phyloP scores from a whole-genome alignment of 257 asterid genomes.

The Lantana camara region DNA sequence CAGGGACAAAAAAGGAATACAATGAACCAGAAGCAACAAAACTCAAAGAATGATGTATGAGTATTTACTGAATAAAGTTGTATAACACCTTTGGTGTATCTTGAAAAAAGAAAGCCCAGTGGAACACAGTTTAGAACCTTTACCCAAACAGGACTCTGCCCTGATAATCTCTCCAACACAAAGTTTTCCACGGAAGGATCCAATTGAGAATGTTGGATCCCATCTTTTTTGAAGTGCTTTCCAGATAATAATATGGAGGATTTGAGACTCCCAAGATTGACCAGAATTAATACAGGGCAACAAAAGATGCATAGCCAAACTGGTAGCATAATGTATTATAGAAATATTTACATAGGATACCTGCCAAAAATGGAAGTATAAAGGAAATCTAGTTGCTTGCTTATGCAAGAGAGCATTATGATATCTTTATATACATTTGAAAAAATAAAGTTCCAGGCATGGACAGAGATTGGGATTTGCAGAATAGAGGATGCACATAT shows the following conservation, averaged over 20 bases:
- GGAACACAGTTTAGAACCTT: conserved; percentile 31
- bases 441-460: conserved; percentile 24
- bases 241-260: conserved; percentile 80
- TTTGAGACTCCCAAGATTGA: conserved; percentile 82
- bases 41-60: conserved; percentile 18
- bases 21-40: conserved; percentile 21
- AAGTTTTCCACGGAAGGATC: conserved; percentile 97
- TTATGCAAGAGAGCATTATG: conserved; percentile 5
- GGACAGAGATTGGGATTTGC: conserved; percentile 17
- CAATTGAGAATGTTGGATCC: conserved; percentile 50
- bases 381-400: conserved; percentile 23
- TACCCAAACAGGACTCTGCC: conserved; percentile 97
- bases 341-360: conserved; percentile 77
- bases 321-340: conserved; percentile 90
- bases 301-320: conserved; percentile 95
- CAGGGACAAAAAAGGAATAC: conserved; percentile 12
- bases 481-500: conserved; percentile 19
- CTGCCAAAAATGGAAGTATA: conserved; percentile 52
- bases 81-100: conserved; percentile 19
- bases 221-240: conserved; percentile 46
- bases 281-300: conserved; percentile 91
- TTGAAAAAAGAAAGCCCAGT: conserved; percentile 25
- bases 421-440: conserved; percentile 7
- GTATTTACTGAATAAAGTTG: conserved; percentile 22
- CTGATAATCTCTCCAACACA: conserved; percentile 90